Evolutionary conservation across 257 asterid genomes (phyloP).

Genomic region (Nicotiana tomentosiformis): DNA sequence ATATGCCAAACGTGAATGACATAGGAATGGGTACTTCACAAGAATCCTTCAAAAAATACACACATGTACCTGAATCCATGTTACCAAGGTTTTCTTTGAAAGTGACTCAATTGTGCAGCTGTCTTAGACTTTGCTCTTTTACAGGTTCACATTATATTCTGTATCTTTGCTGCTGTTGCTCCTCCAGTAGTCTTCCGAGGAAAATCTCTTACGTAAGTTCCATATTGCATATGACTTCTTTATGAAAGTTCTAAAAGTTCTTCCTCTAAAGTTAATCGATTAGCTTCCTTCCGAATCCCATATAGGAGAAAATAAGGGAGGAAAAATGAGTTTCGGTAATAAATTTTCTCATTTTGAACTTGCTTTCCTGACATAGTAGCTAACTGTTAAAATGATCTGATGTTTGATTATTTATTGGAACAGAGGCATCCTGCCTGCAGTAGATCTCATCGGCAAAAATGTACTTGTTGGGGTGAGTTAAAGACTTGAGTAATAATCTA

Average conservation of each 20-base stretch:
- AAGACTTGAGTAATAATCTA: not conserved
- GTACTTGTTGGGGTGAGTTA: slow-evolving; percentile 83
- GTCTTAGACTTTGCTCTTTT: slow-evolving; percentile 17
- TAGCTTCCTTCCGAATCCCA: not conserved
- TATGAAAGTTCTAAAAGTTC: not conserved
- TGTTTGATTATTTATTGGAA: slow-evolving; percentile 17
- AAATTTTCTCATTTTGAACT: not conserved
- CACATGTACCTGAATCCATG: not conserved
- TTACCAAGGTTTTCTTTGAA: not conserved
- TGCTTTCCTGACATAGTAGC: not conserved
- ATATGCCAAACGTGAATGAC: not conserved
- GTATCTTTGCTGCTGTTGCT: slow-evolving; percentile 92
- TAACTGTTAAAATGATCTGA: not conserved
- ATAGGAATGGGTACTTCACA: not conserved
- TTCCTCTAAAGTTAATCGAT: not conserved
- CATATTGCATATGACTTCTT: not conserved
- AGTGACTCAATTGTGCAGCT: not conserved
- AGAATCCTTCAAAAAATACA: not conserved
- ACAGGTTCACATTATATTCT: slow-evolving; percentile 89
- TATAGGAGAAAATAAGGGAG: not conserved
- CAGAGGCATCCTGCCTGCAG: slow-evolving; percentile 96
- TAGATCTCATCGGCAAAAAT: slow-evolving; percentile 73
- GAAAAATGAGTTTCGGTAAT: not conserved
- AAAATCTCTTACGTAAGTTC: slow-evolving; percentile 83
- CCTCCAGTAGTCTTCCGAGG: slow-evolving; percentile 96